Base-by-base conservation (phyloP, 805 yeast species). In the Wickerhamiella parazyma region DNA sequence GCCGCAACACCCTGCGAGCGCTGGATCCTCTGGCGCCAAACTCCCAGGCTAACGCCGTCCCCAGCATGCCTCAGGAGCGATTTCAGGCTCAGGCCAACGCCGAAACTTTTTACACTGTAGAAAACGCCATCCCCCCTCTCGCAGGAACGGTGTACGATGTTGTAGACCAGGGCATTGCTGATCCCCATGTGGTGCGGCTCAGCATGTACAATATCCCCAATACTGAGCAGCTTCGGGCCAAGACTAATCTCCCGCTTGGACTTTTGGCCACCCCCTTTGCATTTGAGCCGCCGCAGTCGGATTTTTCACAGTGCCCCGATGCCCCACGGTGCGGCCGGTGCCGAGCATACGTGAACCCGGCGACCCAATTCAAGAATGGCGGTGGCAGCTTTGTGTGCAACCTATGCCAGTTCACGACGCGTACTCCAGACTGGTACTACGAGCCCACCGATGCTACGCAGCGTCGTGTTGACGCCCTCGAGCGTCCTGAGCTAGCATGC, bases 251-350 rank as follows among this genome's bases (percentile, higher is more conserved):
- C 41, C 97, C 98, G 1, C 63, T 91, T 34, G 93, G 94, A 0
- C 63, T 89, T 45, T 68, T 85, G 3, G 63, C 86, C 18, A 73
- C 84, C 42, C 98, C 98, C 4, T 85, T 91, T 67, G 94, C 95
- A 0, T 74, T 72, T 1, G 62, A 62, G 0, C 72, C 86, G 1
- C 93, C 94, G 0, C 68, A 70, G 4, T 77, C 79, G 4, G 87
- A 83, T 55, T 72, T 73, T 64, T 24, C 45, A 2, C 25, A 33
- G 18, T 62, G 68, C 19, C 55, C 56, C 6, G 56, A 66, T 33
- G 69, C 69, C 12, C 84, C 85, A 0, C 73, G 99, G 52, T 91
- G 99, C 63, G 73, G 75, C 51, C 78, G 97, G 49, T 91, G 99
- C 64, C 74, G 95, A 45, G 75, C 95, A 1, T 91, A 86, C 60